phyloP scores from a whole-genome alignment of 345 rosid genomes.

The Euphorbia tirucalli region DNA sequence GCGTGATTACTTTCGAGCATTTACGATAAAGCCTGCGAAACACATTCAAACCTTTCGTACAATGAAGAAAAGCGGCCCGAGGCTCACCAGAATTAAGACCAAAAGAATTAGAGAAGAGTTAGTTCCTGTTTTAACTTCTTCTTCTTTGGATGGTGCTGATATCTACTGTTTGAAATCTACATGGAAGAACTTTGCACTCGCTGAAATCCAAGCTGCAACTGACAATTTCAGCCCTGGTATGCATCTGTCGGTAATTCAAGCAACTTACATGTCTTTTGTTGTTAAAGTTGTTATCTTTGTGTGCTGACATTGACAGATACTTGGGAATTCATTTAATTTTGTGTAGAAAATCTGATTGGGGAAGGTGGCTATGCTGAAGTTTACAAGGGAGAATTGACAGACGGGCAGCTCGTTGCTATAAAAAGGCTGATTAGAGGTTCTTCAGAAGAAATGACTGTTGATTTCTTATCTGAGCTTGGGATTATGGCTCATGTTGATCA shows the following conservation, averaged over 20 bases:
- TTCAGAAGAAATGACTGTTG: slow-evolving; percentile 79
- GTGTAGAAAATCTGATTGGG: slow-evolving; percentile 75
- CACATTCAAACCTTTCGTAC: slow-evolving; percentile 45
- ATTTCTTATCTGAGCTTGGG: slow-evolving; percentile 84
- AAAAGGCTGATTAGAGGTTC: slow-evolving; percentile 75
- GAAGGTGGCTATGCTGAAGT: slow-evolving; percentile 93
- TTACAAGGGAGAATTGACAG: slow-evolving; percentile 63
- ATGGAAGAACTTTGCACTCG: slow-evolving; percentile 73
- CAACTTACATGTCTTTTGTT: neutral
- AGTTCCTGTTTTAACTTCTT: slow-evolving; percentile 39
- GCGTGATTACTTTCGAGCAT: slow-evolving; percentile 54
- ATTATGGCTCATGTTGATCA: slow-evolving; percentile 87
- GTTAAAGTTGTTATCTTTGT: neutral
- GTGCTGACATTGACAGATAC: no score
- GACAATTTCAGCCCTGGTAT: slow-evolving; percentile 64
- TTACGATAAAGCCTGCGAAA: slow-evolving; percentile 58
- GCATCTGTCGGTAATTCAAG: slow-evolving; percentile 2
- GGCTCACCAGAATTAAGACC: slow-evolving; percentile 65
- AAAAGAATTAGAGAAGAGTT: slow-evolving; percentile 55
- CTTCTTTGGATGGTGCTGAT: slow-evolving; percentile 53
- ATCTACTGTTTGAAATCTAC: slow-evolving; percentile 57
- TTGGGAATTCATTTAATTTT: no score
- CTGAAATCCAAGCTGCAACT: slow-evolving; percentile 70
- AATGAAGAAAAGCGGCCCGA: slow-evolving; percentile 43
- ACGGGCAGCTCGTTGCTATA: slow-evolving; percentile 64